Conservation (phyloP, 1,139 yeast species). For the Taphrina confusa region DNA sequence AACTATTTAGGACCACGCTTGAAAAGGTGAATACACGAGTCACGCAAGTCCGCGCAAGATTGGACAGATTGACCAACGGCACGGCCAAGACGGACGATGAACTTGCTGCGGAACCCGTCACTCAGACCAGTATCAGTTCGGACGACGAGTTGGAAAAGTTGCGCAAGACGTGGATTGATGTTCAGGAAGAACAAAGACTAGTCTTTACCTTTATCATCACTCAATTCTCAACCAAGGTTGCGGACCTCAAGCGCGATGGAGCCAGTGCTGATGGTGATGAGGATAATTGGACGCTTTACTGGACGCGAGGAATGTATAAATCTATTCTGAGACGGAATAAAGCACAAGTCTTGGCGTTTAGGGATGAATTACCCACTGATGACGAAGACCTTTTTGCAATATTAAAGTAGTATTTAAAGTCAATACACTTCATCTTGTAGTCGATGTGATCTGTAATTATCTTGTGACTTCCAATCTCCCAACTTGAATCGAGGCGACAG, state of each 20-base stretch:
- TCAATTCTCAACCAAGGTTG: neutral
- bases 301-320: constrained; percentile 10
- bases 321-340: constrained; percentile 1
- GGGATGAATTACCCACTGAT: neutral
- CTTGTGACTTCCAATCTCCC: no score
- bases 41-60: constrained; percentile 35
- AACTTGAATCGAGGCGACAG: no score
- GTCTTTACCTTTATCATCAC: constrained; percentile 18
- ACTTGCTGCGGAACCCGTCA: neutral
- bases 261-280: neutral
- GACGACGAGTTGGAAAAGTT: neutral
- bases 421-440: no score
- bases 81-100: constrained; percentile 20
- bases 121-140: neutral
- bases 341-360: neutral
- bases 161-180: constrained; percentile 11
- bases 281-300: constrained; percentile 2
- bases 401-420: no score
- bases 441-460: no score
- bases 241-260: neutral
- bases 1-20: constrained; percentile 39
- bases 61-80: constrained; percentile 26
- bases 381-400: neutral
- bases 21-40: constrained; percentile 38
- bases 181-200: constrained; percentile 22